Base-by-base conservation (phyloP, 805 yeast genomes). In the Candida sithepensis region DNA sequence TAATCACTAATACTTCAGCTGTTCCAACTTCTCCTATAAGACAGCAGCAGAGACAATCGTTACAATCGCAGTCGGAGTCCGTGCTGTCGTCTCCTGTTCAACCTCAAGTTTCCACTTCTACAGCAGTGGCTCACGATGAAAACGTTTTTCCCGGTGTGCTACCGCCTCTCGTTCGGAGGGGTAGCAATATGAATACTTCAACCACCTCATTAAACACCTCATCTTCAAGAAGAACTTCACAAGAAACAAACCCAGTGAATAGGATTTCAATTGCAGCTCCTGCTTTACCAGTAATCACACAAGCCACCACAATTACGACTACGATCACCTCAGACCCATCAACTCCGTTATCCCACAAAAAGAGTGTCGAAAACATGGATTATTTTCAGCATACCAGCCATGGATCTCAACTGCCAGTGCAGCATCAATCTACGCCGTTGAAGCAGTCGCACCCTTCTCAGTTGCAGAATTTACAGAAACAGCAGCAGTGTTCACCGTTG, bases 251-350 rank as follows among this genome's bases (percentile, higher is more conserved):
- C 44, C 68, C 69, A 2, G 53, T 62, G 34, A 53, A 51, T 30
- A 57, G 59, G 44, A 53, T 66, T 20, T 54, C 65, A 24, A 44
- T 64, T 8, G 67, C 68, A 1, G 54, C 66, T 1, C 68, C 69
- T 13, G 70, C 70, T 1, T 47, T 66, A 26, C 70, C 70, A 13
- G 65, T 66, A 6, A 65, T 66, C 2, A 66, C 70, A 2, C 67
- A 63, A 38, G 67, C 70, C 14, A 66, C 70, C 1, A 66, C 70
- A 2, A 55, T 60, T 39, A 63, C 59, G 1, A 65, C 68, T 0
- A 55, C 62, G 1, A 54, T 58, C 16, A 52, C 66, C 8, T 53
- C 63, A 2, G 60, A 47, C 20, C 57, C 59, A 10, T 42, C 56
- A 0, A 55, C 59, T 3, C 58, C 63, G 1, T 36, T 43, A 9